Percentiles rank a stretch among this genome's conserved stretches.
phyloP scores from a whole-genome alignment of 495 filamentous ascomycete genomes.

The Hypoxylon lenormandii region DNA sequence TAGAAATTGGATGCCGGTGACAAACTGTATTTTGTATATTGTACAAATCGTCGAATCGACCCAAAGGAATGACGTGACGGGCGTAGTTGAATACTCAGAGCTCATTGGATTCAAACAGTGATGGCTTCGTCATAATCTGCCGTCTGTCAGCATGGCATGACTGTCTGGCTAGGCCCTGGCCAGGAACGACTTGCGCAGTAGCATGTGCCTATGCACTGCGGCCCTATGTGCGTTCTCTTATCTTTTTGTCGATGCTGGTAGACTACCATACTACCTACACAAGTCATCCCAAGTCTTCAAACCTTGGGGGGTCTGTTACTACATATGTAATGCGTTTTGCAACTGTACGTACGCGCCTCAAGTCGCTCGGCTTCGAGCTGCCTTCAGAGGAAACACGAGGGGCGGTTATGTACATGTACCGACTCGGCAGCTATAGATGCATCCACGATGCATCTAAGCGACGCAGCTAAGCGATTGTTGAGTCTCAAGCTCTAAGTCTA shows the following conservation, averaged over 20 bases:
- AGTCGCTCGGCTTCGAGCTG: conserved; percentile 1
- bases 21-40: conserved; percentile 2
- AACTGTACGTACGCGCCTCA: background rate
- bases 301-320: background rate
- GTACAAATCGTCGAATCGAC: conserved; percentile 3
- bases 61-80: conserved; percentile 33
- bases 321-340: background rate
- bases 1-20: conserved; percentile 19
- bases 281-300: conserved; percentile 11
- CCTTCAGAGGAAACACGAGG: conserved; percentile 8
- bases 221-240: conserved; percentile 7
- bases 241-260: background rate
- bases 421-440: conserved; percentile 19
- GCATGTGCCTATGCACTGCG: conserved; percentile 11
- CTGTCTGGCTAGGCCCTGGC: background rate
- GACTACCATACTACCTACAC: background rate
- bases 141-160: background rate
- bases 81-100: conserved; percentile 20
- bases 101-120: conserved; percentile 14
- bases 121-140: conserved; percentile 14
- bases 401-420: background rate
- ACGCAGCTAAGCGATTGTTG: conserved; percentile 17
- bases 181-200: background rate
- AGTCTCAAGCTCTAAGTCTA: background rate
- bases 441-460: conserved; percentile 15